These are phyloP conservation scores for Yarrowia yakushimensis DNA, from an alignment of 805 yeast species.

Conservation along the genomic window DNA sequence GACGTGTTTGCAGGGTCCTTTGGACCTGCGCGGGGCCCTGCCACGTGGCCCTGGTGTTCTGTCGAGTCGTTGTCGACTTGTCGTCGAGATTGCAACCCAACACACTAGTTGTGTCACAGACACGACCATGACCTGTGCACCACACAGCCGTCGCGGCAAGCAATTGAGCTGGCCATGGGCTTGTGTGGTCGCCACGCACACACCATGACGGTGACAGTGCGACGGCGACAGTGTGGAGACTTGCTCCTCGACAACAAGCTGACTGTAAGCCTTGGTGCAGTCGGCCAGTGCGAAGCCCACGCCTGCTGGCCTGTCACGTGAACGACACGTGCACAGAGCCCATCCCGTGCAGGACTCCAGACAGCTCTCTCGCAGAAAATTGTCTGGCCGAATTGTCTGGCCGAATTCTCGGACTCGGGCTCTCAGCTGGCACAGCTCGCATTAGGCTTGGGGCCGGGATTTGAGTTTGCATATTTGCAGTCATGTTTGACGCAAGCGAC, in stretches of 20 bases:
- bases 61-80: conserved; percentile 12
- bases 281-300: too few relatives aligned
- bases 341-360: too few relatives aligned
- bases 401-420: too few relatives aligned
- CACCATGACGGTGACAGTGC: neutral
- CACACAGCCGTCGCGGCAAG: neutral
- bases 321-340: neutral
- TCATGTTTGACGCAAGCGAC: conserved; percentile 17
- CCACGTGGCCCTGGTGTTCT: neutral
- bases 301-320: too few relatives aligned
- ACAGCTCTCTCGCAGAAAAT: too few relatives aligned
- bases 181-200: neutral
- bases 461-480: conserved; percentile 21
- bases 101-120: too few relatives aligned
- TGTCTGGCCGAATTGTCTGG: too few relatives aligned
- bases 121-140: neutral
- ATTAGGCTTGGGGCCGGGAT: neutral
- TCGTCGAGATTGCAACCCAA: neutral
- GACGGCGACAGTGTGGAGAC: too few relatives aligned
- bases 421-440: too few relatives aligned
- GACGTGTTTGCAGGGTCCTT: neutral
- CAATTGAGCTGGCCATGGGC: neutral
- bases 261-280: neutral
- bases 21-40: neutral
- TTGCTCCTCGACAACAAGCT: neutral